Percentiles rank a stretch among this genome's conserved stretches.
phyloP scores from a whole-genome alignment of 306 rosid genomes.

The Cucurbita maxima region DNA sequence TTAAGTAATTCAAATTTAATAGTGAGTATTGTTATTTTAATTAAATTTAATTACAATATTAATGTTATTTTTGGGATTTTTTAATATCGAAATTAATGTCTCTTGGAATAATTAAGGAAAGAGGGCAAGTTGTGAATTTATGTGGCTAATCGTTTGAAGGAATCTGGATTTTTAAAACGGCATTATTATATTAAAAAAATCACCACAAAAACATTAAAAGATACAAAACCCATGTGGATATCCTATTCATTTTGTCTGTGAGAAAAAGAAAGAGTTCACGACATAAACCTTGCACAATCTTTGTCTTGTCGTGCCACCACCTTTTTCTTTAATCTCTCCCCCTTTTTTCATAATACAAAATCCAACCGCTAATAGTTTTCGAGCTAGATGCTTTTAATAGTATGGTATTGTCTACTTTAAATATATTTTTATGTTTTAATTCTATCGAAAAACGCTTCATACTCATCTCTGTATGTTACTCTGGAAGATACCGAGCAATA shows the following conservation, averaged over 20 bases:
- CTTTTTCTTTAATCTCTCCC: too few species aligned
- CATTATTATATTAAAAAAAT: background rate
- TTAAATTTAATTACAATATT: background rate
- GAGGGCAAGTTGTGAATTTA: background rate
- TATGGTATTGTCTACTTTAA: background rate
- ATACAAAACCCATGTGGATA: background rate
- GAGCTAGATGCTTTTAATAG: too few species aligned
- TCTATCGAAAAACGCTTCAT: background rate
- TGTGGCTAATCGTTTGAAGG: constrained; percentile 4
- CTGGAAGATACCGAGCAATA: background rate
- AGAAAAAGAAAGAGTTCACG: background rate
- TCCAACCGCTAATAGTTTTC: too few species aligned
- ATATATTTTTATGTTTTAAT: background rate
- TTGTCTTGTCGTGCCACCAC: background rate
- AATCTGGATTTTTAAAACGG: background rate
- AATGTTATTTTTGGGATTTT: background rate
- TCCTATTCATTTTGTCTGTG: background rate
- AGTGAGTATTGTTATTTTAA: too few species aligned
- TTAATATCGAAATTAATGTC: background rate
- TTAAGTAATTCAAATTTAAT: too few species aligned
- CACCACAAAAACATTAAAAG: background rate
- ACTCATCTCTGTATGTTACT: background rate
- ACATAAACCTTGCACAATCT: background rate
- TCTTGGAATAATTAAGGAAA: constrained; percentile 2
- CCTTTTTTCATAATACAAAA: too few species aligned